A percentile compares a stretch with the other conserved stretches of the same genome.
phyloP scores from a whole-genome alignment of 345 rosid genomes.

The Eucalyptus guilfoylei region DNA sequence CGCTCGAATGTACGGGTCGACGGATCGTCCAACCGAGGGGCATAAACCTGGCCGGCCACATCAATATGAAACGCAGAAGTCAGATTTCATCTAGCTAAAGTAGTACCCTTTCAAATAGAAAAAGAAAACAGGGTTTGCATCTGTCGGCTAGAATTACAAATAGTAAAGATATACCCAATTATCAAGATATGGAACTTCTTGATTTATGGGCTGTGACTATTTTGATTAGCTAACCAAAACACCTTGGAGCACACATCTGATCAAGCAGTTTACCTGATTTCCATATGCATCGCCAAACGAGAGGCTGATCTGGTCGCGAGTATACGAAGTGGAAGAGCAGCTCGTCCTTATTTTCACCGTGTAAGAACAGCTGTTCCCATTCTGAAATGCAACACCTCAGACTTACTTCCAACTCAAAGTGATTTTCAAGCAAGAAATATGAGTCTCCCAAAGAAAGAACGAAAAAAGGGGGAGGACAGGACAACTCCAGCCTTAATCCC shows the following conservation, averaged over 20 bases:
- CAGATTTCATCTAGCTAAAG: neutral
- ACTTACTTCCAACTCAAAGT: neutral
- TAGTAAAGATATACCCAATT: neutral
- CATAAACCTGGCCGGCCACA: constrained; percentile 26
- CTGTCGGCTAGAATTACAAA: neutral
- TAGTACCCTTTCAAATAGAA: neutral
- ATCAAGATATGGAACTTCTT: neutral
- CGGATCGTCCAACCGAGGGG: constrained; percentile 45
- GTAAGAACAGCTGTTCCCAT: constrained; percentile 32
- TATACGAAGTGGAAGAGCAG: constrained; percentile 43
- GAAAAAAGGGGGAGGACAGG: neutral
- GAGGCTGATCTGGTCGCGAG: constrained; percentile 57
- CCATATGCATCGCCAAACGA: constrained; percentile 64
- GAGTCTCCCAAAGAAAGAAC: neutral
- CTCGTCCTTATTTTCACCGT: constrained; percentile 45
- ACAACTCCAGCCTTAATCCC: neutral
- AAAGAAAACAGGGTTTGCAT: neutral
- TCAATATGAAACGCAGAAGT: neutral
- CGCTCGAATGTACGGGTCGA: constrained; percentile 30
- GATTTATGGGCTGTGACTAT: neutral
- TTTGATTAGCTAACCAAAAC: neutral
- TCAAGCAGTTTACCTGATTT: constrained; percentile 33
- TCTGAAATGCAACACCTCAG: neutral
- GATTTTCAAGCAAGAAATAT: neutral
- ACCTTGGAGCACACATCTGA: neutral